These are phyloP conservation scores for Daedaleopsis sinensis DNA, from an alignment of 768 basidiomycete genomes.

Conservation along the genomic window DNA sequence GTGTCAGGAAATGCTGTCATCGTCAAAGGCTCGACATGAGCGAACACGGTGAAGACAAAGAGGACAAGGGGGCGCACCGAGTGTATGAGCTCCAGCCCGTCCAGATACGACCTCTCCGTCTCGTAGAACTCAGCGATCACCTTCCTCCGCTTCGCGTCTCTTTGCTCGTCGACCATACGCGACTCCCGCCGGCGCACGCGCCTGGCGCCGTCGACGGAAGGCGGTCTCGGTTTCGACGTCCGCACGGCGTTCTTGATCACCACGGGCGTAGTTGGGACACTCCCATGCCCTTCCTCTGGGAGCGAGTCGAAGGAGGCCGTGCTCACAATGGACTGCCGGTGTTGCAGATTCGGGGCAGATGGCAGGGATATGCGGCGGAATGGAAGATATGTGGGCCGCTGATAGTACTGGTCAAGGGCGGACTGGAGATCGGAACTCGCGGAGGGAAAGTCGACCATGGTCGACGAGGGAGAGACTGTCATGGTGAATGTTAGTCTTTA, in stretches of 20 bases:
- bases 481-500: neutral
- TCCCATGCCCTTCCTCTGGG: conserved; percentile 49
- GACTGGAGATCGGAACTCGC: conserved; percentile 18
- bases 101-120: conserved; percentile 80
- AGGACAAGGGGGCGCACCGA: conserved; percentile 49
- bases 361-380: conserved; percentile 51
- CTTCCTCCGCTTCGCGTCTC: conserved; percentile 60
- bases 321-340: conserved; percentile 70
- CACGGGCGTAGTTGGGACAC: conserved; percentile 35
- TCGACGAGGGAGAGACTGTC: conserved; percentile 19
- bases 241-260: conserved; percentile 36
- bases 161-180: conserved; percentile 49
- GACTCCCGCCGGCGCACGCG: conserved; percentile 43
- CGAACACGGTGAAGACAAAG: no score
- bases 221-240: conserved; percentile 33
- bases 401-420: conserved; percentile 29
- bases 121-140: conserved; percentile 81
- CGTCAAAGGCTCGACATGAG: neutral
- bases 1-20: conserved; percentile 76
- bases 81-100: conserved; percentile 83
- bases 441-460: conserved; percentile 33
- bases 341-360: conserved; percentile 42
- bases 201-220: conserved; percentile 44
- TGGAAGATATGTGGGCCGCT: conserved; percentile 53
- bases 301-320: conserved; percentile 76